Evolutionary conservation across 345 rosid genomes (phyloP).

Genomic region (Kandelia obovata): DNA sequence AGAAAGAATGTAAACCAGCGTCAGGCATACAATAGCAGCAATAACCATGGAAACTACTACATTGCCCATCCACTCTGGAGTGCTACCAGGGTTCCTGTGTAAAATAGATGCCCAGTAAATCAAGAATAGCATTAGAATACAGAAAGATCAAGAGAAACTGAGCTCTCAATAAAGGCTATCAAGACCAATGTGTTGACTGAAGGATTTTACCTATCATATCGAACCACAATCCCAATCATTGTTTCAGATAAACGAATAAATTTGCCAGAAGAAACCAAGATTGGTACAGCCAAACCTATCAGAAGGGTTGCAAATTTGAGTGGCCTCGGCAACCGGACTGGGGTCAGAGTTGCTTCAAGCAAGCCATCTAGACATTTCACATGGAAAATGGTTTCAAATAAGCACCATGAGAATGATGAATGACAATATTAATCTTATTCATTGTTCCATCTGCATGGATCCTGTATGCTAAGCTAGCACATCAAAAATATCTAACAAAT

Average conservation of each 20-base stretch:
- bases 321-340: conserved; percentile 74
- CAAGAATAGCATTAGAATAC: not conserved
- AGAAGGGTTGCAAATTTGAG: conserved; percentile 88
- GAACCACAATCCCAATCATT: conserved; percentile 57
- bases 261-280: conserved; percentile 66
- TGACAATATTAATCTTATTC: too few species aligned
- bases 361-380: conserved; percentile 62
- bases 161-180: not conserved
- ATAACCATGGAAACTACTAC: conserved; percentile 47
- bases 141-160: not conserved
- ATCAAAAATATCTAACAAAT: conserved; percentile 1
- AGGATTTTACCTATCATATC: conserved; percentile 64
- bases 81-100: conserved; percentile 75
- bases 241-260: conserved; percentile 53
- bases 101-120: not conserved
- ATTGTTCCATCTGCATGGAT: not conserved
- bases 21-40: conserved; percentile 62
- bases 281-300: conserved; percentile 63
- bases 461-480: too few species aligned
- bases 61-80: conserved; percentile 88
- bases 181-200: not conserved
- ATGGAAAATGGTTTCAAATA: not conserved
- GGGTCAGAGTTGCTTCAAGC: conserved; percentile 91
- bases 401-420: not conserved
- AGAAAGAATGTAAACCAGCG: conserved; percentile 74